Evolutionary conservation across 768 basidiomycete genomes (phyloP), one percentile per base, ranked within the genome.

Genomic region (Russula ochroleuca): DNA sequence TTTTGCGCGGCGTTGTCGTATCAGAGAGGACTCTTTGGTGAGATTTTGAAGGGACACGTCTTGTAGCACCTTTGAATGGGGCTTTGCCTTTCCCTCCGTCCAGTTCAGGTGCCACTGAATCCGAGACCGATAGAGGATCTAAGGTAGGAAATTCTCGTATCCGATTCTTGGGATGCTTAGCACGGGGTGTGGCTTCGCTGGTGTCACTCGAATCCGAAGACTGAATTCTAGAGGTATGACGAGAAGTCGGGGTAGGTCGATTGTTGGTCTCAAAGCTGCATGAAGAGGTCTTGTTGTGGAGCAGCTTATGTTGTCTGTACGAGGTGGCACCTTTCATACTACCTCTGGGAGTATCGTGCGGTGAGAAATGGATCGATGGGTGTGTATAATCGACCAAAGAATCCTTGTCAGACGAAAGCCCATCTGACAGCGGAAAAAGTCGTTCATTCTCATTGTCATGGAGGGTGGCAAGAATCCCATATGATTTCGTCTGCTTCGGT

Each of bases 161-260:
- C 7, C 33, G 48, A 15, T 35, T 9, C 14, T 51, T 57, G 25
- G 33, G n/a, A 19, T 37, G 59, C n/a, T 61, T 65, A 5, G 49
- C 59, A 45, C 48, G 64, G 41, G 64, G 64, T 28, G 64, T 65
- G 23, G 54, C 59, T 43, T 57, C 58, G 11, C n/a, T 61, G n/a
- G 21, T 45, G 25, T 53, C 50, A 48, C 54, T 51, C 41, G 48
- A 56, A 5, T 57, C 64, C 11, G 52, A 55, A 31, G 31, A 49
- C 40, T 28, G 57, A 52, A 21, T 43, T 2, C 33, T 21, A 48
- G 45, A 25, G 38, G 51, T 6, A 9, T 23, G 51, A 23, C 23
- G 23, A 13, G 38, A 52, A 33, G 50, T 41, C 33, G 49, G 28
- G 43, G 11, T 28, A 33, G 52, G 23, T n/a, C 43, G 35, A 19